Conservation (phyloP, 1,139 yeast genomes). For the Nadsonia starkeyi-henricii region DNA sequence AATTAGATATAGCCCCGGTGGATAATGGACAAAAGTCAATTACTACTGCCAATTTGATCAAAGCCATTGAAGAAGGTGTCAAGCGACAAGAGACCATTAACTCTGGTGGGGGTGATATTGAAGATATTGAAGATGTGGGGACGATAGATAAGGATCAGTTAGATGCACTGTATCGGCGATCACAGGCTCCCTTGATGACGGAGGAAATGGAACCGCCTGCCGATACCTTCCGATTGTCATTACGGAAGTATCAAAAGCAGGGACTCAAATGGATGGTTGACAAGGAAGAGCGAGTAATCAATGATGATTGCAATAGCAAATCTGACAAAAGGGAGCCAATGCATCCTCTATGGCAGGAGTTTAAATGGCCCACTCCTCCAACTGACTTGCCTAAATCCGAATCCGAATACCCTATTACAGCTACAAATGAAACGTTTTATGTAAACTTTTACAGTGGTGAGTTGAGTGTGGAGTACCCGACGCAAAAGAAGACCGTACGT, state of each 20-base stretch:
- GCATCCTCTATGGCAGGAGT: conserved; percentile 81
- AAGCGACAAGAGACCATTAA: conserved; percentile 8
- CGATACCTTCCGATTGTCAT: conserved; percentile 37
- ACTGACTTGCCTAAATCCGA: background rate
- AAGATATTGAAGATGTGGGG: conserved; percentile 27
- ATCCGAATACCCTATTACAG: too few species aligned
- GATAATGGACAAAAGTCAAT: conserved; percentile 9
- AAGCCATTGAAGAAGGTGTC: conserved; percentile 5
- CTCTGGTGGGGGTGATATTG: conserved; percentile 12
- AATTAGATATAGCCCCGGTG: conserved; percentile 25
- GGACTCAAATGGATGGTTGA: conserved; percentile 75
- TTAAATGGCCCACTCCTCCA: conserved; percentile 50
- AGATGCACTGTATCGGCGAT: conserved; percentile 55
- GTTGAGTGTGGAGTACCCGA: conserved; percentile 53
- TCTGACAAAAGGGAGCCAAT: conserved; percentile 30
- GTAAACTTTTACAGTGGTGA: conserved; percentile 79
- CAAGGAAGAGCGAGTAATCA: conserved; percentile 37
- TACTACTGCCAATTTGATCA: conserved; percentile 11
- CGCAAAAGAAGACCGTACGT: conserved; percentile 32
- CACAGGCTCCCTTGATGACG: conserved; percentile 30
- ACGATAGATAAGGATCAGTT: conserved; percentile 53
- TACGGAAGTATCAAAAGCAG: conserved; percentile 64
- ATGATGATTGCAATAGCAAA: conserved; percentile 22
- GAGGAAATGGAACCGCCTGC: conserved; percentile 58
- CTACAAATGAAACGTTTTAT: conserved; percentile 36